phyloP scores from a whole-genome alignment of 1,139 yeast species.

The Arxiozyma heterogenica region DNA sequence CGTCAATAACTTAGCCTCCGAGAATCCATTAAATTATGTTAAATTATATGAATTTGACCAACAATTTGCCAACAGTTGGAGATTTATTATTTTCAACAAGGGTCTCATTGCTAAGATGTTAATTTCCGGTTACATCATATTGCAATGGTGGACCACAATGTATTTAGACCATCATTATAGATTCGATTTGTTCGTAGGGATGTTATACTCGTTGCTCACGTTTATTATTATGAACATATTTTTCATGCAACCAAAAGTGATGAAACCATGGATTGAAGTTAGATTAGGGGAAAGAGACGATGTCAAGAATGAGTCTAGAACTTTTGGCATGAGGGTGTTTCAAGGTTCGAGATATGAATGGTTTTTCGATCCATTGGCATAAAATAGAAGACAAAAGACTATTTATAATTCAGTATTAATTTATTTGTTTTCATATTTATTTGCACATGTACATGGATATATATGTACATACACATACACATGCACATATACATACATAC shows the following conservation, averaged over 20 bases:
- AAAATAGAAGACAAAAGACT: neutral
- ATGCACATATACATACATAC: too few species aligned
- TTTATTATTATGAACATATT: constrained; percentile 35
- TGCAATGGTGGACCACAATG: constrained; percentile 73
- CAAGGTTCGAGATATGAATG: constrained; percentile 37
- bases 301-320: constrained; percentile 33
- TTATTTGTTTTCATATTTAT: too few species aligned
- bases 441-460: neutral
- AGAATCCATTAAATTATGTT: constrained; percentile 3
- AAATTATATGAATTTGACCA: constrained; percentile 14
- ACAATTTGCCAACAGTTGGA: constrained; percentile 14
- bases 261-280: constrained; percentile 19
- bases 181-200: constrained; percentile 48
- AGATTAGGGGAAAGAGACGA: constrained; percentile 32
- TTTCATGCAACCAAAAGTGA: constrained; percentile 25
- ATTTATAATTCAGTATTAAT: too few species aligned
- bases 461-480: too few species aligned
- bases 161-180: constrained; percentile 67
- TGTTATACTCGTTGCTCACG: constrained; percentile 40
- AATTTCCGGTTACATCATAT: constrained; percentile 35
- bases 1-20: neutral
- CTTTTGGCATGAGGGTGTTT: constrained; percentile 56
- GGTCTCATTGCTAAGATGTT: constrained; percentile 28
- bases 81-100: constrained; percentile 18
- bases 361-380: constrained; percentile 44